These are phyloP conservation scores for Neospermospora avenae DNA, from an alignment of 2,329 filamentous ascomycete genomes.

Conservation along the genomic window DNA sequence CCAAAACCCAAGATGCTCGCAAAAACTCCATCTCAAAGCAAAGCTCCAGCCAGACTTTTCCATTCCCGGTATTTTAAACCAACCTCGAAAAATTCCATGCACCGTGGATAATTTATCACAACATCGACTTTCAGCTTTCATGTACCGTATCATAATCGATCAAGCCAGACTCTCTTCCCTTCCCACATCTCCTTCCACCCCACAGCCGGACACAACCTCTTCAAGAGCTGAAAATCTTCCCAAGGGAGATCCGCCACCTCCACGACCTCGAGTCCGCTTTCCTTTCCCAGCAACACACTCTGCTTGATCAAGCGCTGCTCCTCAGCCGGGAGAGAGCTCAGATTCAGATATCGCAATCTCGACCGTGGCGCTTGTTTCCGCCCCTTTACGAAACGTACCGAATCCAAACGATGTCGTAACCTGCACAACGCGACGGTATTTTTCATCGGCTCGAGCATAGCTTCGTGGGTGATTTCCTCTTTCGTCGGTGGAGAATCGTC, in stretches of 20 bases:
- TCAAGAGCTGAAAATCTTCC: not conserved
- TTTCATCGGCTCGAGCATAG: conserved; percentile 16
- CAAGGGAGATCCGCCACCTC: conserved; percentile 6
- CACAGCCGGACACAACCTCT: not conserved
- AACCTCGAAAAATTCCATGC: no score
- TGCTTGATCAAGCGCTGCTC: conserved; percentile 19
- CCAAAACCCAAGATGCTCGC: no score
- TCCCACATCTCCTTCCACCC: conserved; percentile 15
- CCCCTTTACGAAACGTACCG: not conserved
- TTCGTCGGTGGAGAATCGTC: not conserved
- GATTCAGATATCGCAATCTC: conserved; percentile 14
- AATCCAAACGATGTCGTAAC: conserved; percentile 15
- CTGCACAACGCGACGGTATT: conserved; percentile 23
- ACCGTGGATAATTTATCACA: no score
- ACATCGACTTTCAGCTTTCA: no score
- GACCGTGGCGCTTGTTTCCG: not conserved
- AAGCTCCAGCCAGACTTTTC: not conserved
- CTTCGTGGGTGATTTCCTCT: conserved; percentile 3
- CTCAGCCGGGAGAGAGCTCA: conserved; percentile 12
- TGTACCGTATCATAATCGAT: conserved; percentile 1
- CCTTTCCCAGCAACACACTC: conserved; percentile 17
- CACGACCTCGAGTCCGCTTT: conserved; percentile 18
- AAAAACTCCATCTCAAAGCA: no score
- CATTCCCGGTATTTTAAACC: no score
- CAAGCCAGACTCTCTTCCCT: conserved; percentile 9